Evolutionary conservation across 106 monocot species (phyloP).

Genomic region (Allium fistulosum): DNA sequence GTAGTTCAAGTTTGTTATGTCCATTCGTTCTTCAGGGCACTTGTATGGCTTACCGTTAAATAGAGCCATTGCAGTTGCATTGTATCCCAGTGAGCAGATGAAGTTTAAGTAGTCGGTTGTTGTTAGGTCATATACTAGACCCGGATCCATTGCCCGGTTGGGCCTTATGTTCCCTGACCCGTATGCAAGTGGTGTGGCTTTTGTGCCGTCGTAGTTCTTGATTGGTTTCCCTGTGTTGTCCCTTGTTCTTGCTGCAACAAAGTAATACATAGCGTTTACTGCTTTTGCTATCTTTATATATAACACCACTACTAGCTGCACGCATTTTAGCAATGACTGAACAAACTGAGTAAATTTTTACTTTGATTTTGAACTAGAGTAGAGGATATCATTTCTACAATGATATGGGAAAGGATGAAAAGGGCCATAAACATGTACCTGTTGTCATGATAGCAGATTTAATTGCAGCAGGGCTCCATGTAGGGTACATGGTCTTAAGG

Average conservation of each 20-base stretch:
- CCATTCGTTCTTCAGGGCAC: slow-evolving; percentile 18
- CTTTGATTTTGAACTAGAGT: no score
- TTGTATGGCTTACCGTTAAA: slow-evolving; percentile 7
- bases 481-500: slow-evolving; percentile 31
- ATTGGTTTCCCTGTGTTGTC: slow-evolving; percentile 16
- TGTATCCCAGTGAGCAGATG: slow-evolving; percentile 33
- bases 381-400: no score
- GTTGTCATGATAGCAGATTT: slow-evolving; percentile 53
- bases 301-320: not conserved
- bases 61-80: not conserved
- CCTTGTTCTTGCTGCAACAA: slow-evolving; percentile 18
- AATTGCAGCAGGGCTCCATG: slow-evolving; percentile 41
- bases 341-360: no score
- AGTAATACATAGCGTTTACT: not conserved
- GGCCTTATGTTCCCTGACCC: slow-evolving; percentile 41
- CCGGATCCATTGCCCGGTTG: slow-evolving; percentile 37
- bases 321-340: no score
- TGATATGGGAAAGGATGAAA: no score
- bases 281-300: not conserved
- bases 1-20: slow-evolving; percentile 47
- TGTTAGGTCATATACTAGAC: slow-evolving; percentile 39
- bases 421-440: slow-evolving; percentile 5
- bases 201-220: not conserved
- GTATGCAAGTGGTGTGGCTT: slow-evolving; percentile 24
- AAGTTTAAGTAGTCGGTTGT: slow-evolving; percentile 32